Evolutionary conservation across 352 stramenopile species (phyloP).

Genomic region (Phytophthora europaea): DNA sequence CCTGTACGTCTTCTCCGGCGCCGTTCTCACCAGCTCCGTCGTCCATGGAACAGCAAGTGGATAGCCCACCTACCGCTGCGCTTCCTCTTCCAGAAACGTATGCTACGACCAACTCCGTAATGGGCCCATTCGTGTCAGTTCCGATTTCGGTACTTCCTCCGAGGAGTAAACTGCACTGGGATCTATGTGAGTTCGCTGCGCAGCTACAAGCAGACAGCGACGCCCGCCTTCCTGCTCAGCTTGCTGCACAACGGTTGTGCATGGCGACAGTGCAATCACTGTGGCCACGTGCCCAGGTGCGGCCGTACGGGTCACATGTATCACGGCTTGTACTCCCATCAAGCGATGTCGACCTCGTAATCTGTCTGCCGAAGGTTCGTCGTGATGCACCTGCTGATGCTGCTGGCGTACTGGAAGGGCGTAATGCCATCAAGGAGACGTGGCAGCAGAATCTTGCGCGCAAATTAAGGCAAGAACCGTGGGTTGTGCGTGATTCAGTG

Average conservation of each 20-base stretch:
- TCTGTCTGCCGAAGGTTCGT: conserved; percentile 98
- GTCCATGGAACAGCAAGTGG: conserved; percentile 35
- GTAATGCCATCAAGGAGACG: conserved; percentile 99
- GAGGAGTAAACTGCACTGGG: conserved; percentile 88
- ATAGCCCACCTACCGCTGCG: conserved; percentile 30
- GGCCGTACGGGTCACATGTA: conserved; percentile 97
- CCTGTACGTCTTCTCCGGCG: conserved; percentile 35
- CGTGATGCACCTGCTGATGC: conserved; percentile 95
- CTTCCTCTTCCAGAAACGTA: conserved; percentile 55
- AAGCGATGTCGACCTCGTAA: conserved; percentile 98
- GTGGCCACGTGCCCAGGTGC: conserved; percentile 97
- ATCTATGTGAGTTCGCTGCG: conserved; percentile 88
- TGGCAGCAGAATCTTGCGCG: conserved; percentile 98
- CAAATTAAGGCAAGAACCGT: conserved; percentile 94
- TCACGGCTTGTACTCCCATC: conserved; percentile 96
- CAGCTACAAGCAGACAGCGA: conserved; percentile 84
- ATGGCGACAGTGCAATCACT: conserved; percentile 88
- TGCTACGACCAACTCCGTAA: conserved; percentile 54
- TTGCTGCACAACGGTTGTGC: conserved; percentile 81
- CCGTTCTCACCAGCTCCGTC: conserved; percentile 52
- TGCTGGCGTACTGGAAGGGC: conserved; percentile 96
- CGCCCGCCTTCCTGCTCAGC: conserved; percentile 71
- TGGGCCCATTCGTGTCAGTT: conserved; percentile 87
- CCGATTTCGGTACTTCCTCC: conserved; percentile 87
- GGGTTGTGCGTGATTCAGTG: conserved; percentile 94